Conservation (phyloP, 2,329 filamentous ascomycete species). For the Botrytis deweyae region DNA sequence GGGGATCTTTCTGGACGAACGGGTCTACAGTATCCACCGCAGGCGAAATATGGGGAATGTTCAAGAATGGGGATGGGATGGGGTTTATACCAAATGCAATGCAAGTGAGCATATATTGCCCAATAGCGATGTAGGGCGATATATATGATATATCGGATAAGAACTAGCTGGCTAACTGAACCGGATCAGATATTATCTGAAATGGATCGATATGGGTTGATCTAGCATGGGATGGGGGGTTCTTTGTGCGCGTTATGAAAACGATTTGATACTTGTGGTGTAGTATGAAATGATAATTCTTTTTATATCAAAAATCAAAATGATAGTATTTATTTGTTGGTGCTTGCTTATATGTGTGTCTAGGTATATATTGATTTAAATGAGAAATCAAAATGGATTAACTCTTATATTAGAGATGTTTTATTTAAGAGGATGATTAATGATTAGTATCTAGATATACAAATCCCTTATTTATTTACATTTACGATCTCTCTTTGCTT, state of each 20-base stretch:
- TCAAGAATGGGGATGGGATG: slow-evolving; percentile 2
- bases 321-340: neutral
- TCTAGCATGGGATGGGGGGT: neutral
- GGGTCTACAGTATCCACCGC: neutral
- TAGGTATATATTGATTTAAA: neutral
- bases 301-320: neutral
- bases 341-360: neutral
- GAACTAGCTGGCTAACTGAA: neutral
- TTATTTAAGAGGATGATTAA: neutral
- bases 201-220: neutral
- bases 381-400: too few species aligned
- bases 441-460: neutral
- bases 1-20: slow-evolving; percentile 2
- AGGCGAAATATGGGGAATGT: slow-evolving; percentile 15
- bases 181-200: neutral
- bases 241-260: neutral
- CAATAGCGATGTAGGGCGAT: neutral
- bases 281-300: slow-evolving; percentile 13
- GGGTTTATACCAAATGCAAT: slow-evolving; percentile 3
- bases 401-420: neutral
- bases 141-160: neutral
- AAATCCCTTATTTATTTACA: neutral
- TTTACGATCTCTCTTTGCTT: too few species aligned
- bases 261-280: neutral
- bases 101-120: neutral